Evolutionary conservation across 257 asterid genomes (phyloP), one percentile per base, ranked within the genome.

Genomic region (Penstemon eatonii): DNA sequence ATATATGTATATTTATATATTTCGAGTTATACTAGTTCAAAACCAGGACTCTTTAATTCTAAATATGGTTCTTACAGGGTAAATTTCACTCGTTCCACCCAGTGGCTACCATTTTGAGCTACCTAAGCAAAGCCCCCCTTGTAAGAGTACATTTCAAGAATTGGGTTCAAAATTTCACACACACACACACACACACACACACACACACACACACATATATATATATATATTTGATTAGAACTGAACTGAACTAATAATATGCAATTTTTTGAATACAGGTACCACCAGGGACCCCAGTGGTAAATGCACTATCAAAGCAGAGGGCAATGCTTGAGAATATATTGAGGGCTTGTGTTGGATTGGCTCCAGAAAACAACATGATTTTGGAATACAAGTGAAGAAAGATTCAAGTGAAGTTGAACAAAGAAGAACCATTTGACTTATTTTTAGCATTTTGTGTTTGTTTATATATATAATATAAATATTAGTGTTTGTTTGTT

Each of bases 351-450:
- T 94, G 97, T 68, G 88, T 91, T 71, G 99, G 99, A 42, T 80
- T 94, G 84, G 96, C 99, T 51, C 97, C 99, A 4, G 99, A 94
- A 64, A 94, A 94, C 88, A 94, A 94, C 87, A 94, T 94, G 99
- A 94, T 91, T 41, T 75, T 94, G 88, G 99, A 94, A 60, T 94
- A 91, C 87, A 94, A 94, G 74, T 94, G 90, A 88, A 50, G 46
- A 39, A 9, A 18, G 18, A 15, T 15, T 15, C 87, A 94, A 94
- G 74, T 94, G 90, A 88, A 50, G 46, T 36, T 25, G 33, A 25
- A 25, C 33, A 25, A 25, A 25, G 33, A 25, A 25, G 33, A 25
- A 2, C 33, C 33, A 25, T 25, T 25, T 25, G 33, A 25, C 33
- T 25, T 25, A 25, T 25, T 25, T 25, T 25, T 25, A 25, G 33